Base-by-base conservation (phyloP, 495 filamentous ascomycete species). In the Podospora pseudocomata region DNA sequence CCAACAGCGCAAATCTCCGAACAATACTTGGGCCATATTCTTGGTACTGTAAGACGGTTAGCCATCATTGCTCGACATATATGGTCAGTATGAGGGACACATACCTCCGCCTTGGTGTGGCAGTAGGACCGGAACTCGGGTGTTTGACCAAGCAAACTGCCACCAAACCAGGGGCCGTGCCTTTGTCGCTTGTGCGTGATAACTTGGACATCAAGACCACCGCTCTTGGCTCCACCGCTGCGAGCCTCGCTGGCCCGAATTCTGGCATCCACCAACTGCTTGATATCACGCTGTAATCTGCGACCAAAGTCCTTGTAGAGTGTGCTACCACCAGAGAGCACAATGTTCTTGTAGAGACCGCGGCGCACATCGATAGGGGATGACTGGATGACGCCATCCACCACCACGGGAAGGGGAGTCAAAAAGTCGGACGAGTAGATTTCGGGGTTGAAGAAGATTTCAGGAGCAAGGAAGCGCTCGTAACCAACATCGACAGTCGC, bases 391-490 rank as follows among this genome's bases (percentile, higher is more conserved):
- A 98, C 95, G 63, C 90, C 90, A 76, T 99, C 95, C 60, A 98
- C 95, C 55, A 98, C 93, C 60, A 84, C 92, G 34, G 95, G 95
- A 2, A 99, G 85, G 5, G 95, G 95, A 4, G 95, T 99, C 70
- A 98, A 83, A 82, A 98, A 99, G 79, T 99, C 96, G 67, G 94
- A 97, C 34, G 92, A 96, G 83, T 97, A 97, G 74, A 98, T 98
- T 83, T 99, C 95, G 44, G 95, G 95, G 79, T 98, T 99, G 86
- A 99, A 99, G 84, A 98, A 99, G 71, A 99, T 99, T 79, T 99
- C 95, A 57, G 95, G 95, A 2, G 95, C 95, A 55, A 99, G 86
- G 86, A 99, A 99, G 49, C 95, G 92, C 77, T 99, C 95, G 80
- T 99, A 99, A 55, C 95, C 95, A 49, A 99, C 91, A 75, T 99